Evolutionary conservation across 768 basidiomycete genomes (phyloP), one percentile per base, ranked within the genome.

Genomic region (Tephrocybe sp.): DNA sequence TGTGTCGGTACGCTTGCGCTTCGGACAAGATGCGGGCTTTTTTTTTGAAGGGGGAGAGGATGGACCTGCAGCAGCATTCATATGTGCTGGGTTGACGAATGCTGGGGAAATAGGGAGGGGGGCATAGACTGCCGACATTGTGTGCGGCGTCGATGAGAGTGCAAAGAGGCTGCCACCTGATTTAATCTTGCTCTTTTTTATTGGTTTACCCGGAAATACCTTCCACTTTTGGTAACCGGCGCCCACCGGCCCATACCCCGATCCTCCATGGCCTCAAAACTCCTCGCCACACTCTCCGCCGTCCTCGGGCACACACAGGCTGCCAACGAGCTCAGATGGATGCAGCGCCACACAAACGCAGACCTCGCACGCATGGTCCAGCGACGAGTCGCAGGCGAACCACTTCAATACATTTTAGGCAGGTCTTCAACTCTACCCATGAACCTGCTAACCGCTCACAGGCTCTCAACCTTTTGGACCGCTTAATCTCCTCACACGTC

Each of bases 361-460:
- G 45, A 65, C 41, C 68, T 76, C 25, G 40, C 65, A 8, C 60
- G 68, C 22, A 76, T 87, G 74, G 74, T 94, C 31, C 61, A 64
- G 15, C 77, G 88, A 16, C 71, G 93, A 56, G 61, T 76, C 23
- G 53, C 57, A 13, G 88, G 89, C 10, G 90, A 92, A 66, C 93
- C 93, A 0, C 72, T 97, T 15, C 91, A 94, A 64, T 97, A 94
- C 66, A 91, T 97, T 57, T 74, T 97, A 43, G 92, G 93, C 88
- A 63, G 48, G 72, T 70, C 33, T 37, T 27, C 44, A 42, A 33
- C 47, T 52, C 50, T 42, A 56, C 48, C 50, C 33, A 12, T 34
- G 8, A n/a, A 34, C 37, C 49, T 49, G 45, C 27, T 11, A 44
- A 57, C 50, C 52, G 34, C 47, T 45, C 52, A 50, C 57, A 79